These are phyloP conservation scores for Inonotus obliquus DNA, from an alignment of 1,284 basidiomycete species.

Conservation along the genomic window DNA sequence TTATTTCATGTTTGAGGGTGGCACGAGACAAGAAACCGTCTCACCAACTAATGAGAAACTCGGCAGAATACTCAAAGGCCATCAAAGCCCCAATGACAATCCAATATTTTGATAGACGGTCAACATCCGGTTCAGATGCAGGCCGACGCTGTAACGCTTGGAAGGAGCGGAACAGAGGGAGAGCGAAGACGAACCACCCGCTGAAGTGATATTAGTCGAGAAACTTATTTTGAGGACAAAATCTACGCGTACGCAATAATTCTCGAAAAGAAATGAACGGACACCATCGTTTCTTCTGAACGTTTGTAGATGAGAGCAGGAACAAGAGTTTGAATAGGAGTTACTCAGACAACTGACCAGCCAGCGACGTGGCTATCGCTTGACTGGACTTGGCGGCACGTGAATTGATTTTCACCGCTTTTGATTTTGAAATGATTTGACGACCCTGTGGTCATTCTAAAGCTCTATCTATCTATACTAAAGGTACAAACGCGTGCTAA, in stretches of 20 bases:
- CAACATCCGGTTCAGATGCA: constrained; percentile 50
- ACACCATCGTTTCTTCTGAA: background rate
- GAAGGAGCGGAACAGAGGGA: constrained; percentile 60
- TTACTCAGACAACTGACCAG: background rate
- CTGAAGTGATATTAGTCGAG: constrained; percentile 30
- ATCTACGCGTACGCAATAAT: background rate
- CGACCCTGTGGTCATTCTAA: background rate
- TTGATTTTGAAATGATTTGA: background rate
- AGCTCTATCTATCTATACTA: background rate
- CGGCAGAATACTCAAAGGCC: constrained; percentile 62
- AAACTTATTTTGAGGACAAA: background rate
- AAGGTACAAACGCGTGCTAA: background rate
- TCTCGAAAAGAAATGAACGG: constrained; percentile 10
- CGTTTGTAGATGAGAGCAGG: background rate
- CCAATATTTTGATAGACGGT: constrained; percentile 61
- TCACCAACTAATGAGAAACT: constrained; percentile 70
- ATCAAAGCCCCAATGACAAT: constrained; percentile 57
- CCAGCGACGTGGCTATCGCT: background rate
- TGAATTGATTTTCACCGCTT: background rate
- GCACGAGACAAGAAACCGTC: constrained; percentile 22
- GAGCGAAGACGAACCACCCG: constrained; percentile 64
- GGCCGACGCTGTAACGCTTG: constrained; percentile 61
- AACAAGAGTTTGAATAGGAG: background rate
- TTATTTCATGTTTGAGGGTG: constrained; percentile 38
- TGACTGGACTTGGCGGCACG: background rate